Evolutionary conservation across 495 filamentous ascomycete genomes (phyloP).

Genomic region (Xeromyces bisporus): DNA sequence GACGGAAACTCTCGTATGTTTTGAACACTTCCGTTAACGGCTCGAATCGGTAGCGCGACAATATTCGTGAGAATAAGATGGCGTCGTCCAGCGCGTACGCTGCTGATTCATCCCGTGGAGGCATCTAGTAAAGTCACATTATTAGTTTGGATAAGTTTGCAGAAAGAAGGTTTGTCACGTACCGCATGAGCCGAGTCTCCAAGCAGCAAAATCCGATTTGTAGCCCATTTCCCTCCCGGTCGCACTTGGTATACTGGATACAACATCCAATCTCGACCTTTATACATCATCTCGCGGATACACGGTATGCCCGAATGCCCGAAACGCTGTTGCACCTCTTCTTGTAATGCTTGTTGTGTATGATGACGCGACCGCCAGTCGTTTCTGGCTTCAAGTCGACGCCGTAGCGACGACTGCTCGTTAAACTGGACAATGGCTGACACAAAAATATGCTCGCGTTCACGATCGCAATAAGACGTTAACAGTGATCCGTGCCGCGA

Average conservation of each 20-base stretch:
- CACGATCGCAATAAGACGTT: slow-evolving; percentile 31
- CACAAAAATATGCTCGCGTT: slow-evolving; percentile 31
- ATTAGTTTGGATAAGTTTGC: slow-evolving; percentile 1
- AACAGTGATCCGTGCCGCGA: slow-evolving; percentile 38
- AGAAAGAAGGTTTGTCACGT: slow-evolving; percentile 9
- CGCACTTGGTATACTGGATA: slow-evolving; percentile 43
- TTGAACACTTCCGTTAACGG: slow-evolving; percentile 29
- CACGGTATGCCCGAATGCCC: slow-evolving; percentile 24
- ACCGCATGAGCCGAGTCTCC: slow-evolving; percentile 47
- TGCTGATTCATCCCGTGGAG: slow-evolving; percentile 43
- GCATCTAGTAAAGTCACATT: slow-evolving; percentile 26
- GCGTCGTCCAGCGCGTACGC: slow-evolving; percentile 45
- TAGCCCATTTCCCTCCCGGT: slow-evolving; percentile 33
- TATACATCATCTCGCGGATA: slow-evolving; percentile 32
- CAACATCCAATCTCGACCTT: slow-evolving; percentile 34
- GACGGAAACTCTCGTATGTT: slow-evolving; percentile 33
- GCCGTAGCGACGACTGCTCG: slow-evolving; percentile 18
- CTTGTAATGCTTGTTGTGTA: slow-evolving; percentile 23
- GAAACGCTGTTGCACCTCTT: slow-evolving; percentile 31
- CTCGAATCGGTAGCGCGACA: slow-evolving; percentile 20
- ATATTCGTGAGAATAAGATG: slow-evolving; percentile 36
- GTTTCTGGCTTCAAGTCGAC: slow-evolving; percentile 23
- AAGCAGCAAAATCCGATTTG: slow-evolving; percentile 31
- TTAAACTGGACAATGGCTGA: slow-evolving; percentile 36
- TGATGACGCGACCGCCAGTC: slow-evolving; percentile 29